phyloP scores from a whole-genome alignment of 441 rosid species.

The Jatropha multifida region DNA sequence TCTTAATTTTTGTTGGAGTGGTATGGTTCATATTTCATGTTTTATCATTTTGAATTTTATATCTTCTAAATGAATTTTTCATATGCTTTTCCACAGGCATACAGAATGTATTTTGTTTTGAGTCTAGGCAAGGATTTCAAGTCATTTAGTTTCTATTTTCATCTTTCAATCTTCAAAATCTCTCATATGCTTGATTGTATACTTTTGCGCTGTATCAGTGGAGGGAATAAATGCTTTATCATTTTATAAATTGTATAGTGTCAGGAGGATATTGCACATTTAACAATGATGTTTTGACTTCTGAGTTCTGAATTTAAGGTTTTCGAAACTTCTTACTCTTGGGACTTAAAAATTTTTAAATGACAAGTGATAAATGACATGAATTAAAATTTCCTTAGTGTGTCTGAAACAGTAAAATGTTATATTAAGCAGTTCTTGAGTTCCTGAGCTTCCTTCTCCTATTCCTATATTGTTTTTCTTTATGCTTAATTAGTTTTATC shows the following conservation, averaged over 20 bases:
- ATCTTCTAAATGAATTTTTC: neutral
- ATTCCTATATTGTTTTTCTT: neutral
- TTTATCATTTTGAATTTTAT: constrained; percentile 8
- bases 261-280: neutral
- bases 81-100: neutral
- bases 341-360: constrained; percentile 5
- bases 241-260: neutral
- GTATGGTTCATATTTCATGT: constrained; percentile 42
- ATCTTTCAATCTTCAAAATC: constrained; percentile 4
- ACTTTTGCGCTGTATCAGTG: neutral
- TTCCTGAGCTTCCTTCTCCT: neutral
- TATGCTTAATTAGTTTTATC: neutral
- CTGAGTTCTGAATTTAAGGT: neutral
- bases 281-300: neutral
- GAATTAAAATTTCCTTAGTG: neutral
- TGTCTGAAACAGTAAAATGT: neutral
- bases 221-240: neutral
- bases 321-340: neutral
- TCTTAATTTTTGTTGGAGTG: constrained; percentile 79
- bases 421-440: neutral
- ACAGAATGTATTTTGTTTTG: neutral
- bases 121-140: neutral
- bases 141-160: neutral
- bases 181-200: neutral
- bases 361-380: neutral